A percentile compares a stretch with the other conserved stretches of the same genome.
phyloP scores from a whole-genome alignment of 2,329 filamentous ascomycete species.

The Fusarium lateritium region DNA sequence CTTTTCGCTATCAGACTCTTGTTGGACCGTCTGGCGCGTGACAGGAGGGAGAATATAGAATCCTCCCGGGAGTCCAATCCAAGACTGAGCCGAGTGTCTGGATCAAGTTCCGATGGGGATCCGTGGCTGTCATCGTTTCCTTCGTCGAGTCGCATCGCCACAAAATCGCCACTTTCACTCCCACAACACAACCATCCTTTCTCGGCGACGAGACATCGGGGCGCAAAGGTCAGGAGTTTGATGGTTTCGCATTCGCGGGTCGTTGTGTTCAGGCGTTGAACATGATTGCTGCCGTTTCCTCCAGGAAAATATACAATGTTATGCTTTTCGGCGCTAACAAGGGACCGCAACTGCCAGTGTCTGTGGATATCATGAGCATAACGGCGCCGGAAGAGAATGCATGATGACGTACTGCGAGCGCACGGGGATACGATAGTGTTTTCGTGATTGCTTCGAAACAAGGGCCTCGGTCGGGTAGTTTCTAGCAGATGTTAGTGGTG shows the following conservation, averaged over 20 bases:
- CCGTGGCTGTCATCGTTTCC: conserved; percentile 50
- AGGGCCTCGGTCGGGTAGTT: conserved; percentile 76
- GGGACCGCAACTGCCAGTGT: conserved; percentile 91
- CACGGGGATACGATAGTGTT: conserved; percentile 78
- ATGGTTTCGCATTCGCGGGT: conserved; percentile 81
- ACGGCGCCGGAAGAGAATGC: conserved; percentile 9
- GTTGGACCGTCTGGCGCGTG: conserved; percentile 57
- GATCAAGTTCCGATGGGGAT: conserved; percentile 51
- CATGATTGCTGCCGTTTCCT: conserved; percentile 74
- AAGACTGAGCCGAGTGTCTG: conserved; percentile 53
- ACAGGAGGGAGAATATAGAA: conserved; percentile 54
- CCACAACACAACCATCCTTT: conserved; percentile 93
- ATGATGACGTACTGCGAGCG: conserved; percentile 71
- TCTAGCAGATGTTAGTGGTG: conserved; percentile 57
- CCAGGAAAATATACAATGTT: conserved; percentile 89
- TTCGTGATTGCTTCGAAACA: conserved; percentile 72
- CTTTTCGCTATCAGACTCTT: conserved; percentile 66
- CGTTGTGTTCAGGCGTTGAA: conserved; percentile 78
- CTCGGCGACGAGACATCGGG: conserved; percentile 89
- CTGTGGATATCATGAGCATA: conserved; percentile 58
- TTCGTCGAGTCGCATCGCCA: conserved; percentile 77
- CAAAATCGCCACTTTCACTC: conserved; percentile 89
- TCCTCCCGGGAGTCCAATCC: conserved; percentile 55
- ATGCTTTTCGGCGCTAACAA: conserved; percentile 84
- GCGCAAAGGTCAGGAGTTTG: conserved; percentile 78